These are phyloP conservation scores for Alternaria consortialis DNA, from an alignment of 2,329 filamentous ascomycete species.

Conservation along the genomic window DNA sequence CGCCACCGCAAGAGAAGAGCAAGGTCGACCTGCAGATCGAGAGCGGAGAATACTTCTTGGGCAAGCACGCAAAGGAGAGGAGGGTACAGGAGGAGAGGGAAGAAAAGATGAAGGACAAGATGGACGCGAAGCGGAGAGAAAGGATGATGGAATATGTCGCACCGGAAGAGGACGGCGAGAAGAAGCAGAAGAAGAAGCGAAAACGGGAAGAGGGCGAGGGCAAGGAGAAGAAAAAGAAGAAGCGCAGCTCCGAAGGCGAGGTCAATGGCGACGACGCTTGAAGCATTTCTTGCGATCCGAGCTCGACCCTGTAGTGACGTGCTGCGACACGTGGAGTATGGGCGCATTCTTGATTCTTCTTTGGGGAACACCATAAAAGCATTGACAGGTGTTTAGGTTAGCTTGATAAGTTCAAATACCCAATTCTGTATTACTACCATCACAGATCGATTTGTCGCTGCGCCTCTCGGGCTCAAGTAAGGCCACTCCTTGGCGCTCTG, in stretches of 20 bases:
- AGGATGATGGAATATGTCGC: conserved; percentile 86
- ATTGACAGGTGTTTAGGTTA: conserved; percentile 38
- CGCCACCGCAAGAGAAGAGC: conserved; percentile 96
- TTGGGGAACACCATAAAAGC: conserved; percentile 16
- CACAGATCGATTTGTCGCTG: neutral
- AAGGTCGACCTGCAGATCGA: conserved; percentile 99
- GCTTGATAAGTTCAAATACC: conserved; percentile 29
- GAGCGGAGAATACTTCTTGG: conserved; percentile 94
- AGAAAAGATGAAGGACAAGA: conserved; percentile 86
- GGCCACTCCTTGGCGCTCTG: conserved; percentile 14
- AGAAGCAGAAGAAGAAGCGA: conserved; percentile 59
- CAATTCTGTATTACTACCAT: conserved; percentile 17
- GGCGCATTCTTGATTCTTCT: neutral
- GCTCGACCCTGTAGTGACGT: neutral
- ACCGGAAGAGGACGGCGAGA: conserved; percentile 76
- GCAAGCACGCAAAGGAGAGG: conserved; percentile 90
- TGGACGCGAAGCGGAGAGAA: conserved; percentile 86
- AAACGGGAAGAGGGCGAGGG: conserved; percentile 61
- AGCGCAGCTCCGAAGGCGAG: conserved; percentile 36
- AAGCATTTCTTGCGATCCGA: neutral
- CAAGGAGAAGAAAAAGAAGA: conserved; percentile 56
- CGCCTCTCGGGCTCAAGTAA: neutral
- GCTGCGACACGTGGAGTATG: neutral
- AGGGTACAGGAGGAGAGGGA: conserved; percentile 79
- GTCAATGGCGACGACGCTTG: conserved; percentile 38